A percentile compares a stretch with the other conserved stretches of the same genome.
These are phyloP conservation scores for Pseudopediastrum boryanum DNA, from an alignment of 139 green algal species.

Conservation along the genomic window DNA sequence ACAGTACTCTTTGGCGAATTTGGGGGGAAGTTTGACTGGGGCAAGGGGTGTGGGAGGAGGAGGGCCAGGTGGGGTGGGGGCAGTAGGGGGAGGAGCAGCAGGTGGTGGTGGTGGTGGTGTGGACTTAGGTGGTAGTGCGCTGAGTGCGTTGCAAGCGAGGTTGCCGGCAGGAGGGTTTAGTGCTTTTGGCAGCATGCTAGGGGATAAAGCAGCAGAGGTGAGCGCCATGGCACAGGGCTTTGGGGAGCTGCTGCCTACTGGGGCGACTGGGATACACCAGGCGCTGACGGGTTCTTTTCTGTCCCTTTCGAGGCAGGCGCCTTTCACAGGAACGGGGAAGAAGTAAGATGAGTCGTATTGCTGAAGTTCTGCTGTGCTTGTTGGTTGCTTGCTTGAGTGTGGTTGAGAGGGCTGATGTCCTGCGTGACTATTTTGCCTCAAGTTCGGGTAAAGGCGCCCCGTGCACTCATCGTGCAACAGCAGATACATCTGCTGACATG, in stretches of 20 bases:
- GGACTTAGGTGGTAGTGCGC: constrained; percentile 30
- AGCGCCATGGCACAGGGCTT: constrained; percentile 57
- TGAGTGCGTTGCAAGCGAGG: constrained; percentile 47
- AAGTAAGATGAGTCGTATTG: no score
- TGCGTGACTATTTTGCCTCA: no score
- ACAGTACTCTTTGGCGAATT: constrained; percentile 18
- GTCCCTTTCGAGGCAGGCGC: background rate
- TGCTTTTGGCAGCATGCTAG: constrained; percentile 48
- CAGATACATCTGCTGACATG: no score
- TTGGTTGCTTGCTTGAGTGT: no score
- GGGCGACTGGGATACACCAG: constrained; percentile 21
- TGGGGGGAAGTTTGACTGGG: constrained; percentile 23
- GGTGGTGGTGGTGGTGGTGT: constrained; percentile 1
- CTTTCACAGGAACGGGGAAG: no score
- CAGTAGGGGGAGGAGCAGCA: background rate
- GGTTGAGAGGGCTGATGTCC: no score
- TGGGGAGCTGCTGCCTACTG: constrained; percentile 46
- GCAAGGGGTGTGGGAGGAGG: background rate
- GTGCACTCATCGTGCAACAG: no score
- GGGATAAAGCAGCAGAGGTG: constrained; percentile 60
- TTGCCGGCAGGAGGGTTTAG: constrained; percentile 46
- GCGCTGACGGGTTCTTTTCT: background rate
- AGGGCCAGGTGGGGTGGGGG: constrained; percentile 1
- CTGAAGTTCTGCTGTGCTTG: no score
- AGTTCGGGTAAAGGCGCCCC: no score